These are phyloP conservation scores for Tinospora cordifolia DNA, from an alignment of 164 flowering plant genomes.

Conservation along the genomic window DNA sequence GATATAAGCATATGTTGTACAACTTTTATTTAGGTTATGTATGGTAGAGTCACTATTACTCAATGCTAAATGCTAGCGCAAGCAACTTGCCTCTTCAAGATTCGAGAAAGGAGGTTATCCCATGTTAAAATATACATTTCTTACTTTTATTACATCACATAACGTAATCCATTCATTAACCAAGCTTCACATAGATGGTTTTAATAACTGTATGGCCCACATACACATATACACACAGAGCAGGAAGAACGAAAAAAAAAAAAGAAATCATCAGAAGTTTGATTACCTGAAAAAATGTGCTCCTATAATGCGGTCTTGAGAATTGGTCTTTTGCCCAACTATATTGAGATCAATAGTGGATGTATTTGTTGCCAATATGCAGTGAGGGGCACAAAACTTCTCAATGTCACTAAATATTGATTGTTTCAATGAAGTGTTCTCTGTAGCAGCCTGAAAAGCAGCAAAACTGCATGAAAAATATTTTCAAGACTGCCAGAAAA, in stretches of 20 bases:
- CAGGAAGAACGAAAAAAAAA: too few species aligned
- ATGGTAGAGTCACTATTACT: too few species aligned
- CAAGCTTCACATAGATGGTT: too few species aligned
- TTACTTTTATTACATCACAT: too few species aligned
- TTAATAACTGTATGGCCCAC: too few species aligned
- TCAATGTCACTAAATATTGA: constrained; percentile 8
- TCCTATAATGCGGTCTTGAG: constrained; percentile 7
- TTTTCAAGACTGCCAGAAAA: not conserved
- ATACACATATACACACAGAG: not conserved
- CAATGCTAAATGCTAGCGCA: too few species aligned
- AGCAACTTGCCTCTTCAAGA: too few species aligned
- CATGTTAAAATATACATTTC: too few species aligned
- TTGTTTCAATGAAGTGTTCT: constrained; percentile 5
- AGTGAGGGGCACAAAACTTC: constrained; percentile 7
- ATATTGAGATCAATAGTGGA: constrained; percentile 3
- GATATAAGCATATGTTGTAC: too few species aligned
- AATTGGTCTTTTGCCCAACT: not conserved
- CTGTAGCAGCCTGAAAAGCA: constrained; percentile 2
- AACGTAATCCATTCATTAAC: too few species aligned
- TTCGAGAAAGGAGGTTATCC: too few species aligned
- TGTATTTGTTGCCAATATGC: constrained; percentile 8
- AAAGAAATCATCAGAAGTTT: not conserved
- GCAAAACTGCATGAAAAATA: not conserved
- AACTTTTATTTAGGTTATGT: too few species aligned
- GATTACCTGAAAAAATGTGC: constrained; percentile 8